A percentile compares a stretch with the other conserved stretches of the same genome.
Evolutionary conservation across 78 protist genomes (phyloP).

Genomic region (Goniomonas avonlea): DNA sequence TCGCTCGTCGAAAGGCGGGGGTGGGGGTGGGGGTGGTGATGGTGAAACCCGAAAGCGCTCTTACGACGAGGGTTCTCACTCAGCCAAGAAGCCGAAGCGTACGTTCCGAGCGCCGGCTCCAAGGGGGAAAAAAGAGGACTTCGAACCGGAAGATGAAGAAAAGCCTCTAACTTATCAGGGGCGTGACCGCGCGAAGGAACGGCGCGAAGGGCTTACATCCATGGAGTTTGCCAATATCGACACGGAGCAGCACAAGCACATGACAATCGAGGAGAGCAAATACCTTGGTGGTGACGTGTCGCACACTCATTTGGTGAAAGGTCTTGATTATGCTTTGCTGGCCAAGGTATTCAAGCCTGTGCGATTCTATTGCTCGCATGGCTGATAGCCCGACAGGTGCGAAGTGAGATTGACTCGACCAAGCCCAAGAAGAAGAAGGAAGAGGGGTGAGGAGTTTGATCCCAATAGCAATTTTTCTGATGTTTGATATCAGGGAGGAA

Average conservation of each 20-base stretch:
- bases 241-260: background rate
- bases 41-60: no score
- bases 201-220: background rate
- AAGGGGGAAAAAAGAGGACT: background rate
- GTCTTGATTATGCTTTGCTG: slow-evolving; percentile 9
- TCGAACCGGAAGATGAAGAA: no score
- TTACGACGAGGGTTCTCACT: background rate
- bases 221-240: background rate
- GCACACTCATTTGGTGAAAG: slow-evolving; percentile 20
- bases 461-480: no score
- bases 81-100: background rate
- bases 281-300: slow-evolving; percentile 16
- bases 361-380: no score
- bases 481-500: background rate
- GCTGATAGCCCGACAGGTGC: no score
- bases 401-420: background rate
- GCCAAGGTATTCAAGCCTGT: no score
- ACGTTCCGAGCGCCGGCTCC: background rate
- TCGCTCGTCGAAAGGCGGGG: no score
- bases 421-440: background rate
- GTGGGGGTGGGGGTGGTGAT: no score
- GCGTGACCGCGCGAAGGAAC: slow-evolving; percentile 3
- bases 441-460: no score
- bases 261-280: slow-evolving; percentile 15
- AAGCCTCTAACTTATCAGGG: no score